phyloP scores from a whole-genome alignment of 331 rosid species.

The Erythrophleum ivorense region DNA sequence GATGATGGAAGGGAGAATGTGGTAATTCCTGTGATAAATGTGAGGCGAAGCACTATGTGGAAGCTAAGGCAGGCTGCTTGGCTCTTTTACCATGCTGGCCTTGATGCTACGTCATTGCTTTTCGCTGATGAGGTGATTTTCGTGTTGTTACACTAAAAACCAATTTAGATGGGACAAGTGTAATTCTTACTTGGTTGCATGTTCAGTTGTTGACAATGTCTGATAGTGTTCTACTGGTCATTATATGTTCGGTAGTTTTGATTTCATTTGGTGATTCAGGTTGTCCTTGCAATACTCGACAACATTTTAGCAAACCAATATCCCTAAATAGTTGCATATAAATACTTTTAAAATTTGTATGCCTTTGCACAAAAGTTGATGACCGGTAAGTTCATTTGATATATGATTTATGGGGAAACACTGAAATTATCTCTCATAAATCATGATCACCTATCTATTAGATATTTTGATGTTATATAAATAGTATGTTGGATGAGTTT shows the following conservation, averaged over 20 bases:
- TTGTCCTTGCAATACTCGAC: not conserved
- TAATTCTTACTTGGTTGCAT: not conserved
- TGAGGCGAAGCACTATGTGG: conserved; percentile 71
- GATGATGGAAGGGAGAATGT: conserved; percentile 40
- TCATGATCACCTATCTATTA: conserved; percentile 3
- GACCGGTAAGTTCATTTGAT: not conserved
- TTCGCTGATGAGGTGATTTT: conserved; percentile 73
- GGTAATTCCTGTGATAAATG: conserved; percentile 80
- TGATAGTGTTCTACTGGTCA: not conserved
- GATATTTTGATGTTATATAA: not conserved
- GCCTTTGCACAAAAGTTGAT: not conserved
- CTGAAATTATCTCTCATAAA: conserved; percentile 3
- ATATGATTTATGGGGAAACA: conserved; percentile 11
- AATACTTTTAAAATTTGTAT: not conserved
- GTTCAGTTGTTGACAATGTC: not conserved
- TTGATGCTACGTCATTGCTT: conserved; percentile 70
- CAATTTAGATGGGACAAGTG: not conserved
- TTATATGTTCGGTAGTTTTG: not conserved
- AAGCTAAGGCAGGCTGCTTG: conserved; percentile 78
- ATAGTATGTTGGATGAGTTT: conserved; percentile 19
- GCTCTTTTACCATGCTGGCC: conserved; percentile 79
- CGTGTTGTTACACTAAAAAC: not conserved
- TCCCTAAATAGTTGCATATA: not conserved
- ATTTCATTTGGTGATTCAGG: not conserved
- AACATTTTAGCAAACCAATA: not conserved